Conservation (phyloP, 2,329 filamentous ascomycete species). For the Hypomyces perniciosus region DNA sequence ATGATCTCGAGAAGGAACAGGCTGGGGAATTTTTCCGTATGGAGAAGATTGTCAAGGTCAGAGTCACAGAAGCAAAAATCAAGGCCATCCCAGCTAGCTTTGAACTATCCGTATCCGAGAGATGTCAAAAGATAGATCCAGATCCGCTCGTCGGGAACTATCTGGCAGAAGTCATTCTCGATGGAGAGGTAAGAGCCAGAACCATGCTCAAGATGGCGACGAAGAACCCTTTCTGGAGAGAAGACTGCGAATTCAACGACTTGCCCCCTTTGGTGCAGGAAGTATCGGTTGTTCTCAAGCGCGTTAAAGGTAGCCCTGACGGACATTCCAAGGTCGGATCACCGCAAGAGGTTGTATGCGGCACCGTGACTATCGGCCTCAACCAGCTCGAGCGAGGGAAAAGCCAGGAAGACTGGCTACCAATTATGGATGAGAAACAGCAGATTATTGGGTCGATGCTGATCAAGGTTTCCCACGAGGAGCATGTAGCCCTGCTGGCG, state of each 20-base stretch:
- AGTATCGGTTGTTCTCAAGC: constrained; percentile 66
- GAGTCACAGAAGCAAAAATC: constrained; percentile 58
- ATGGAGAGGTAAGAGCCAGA: constrained; percentile 71
- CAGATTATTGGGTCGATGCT: constrained; percentile 77
- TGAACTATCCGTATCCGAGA: constrained; percentile 20
- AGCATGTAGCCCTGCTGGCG: constrained; percentile 81
- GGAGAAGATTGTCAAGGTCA: constrained; percentile 53
- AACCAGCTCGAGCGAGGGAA: constrained; percentile 71
- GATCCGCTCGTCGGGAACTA: constrained; percentile 60
- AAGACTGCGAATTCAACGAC: constrained; percentile 72
- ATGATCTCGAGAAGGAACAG: constrained; percentile 33
- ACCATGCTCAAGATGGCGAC: constrained; percentile 67
- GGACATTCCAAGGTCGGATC: constrained; percentile 34
- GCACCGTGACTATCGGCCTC: constrained; percentile 75
- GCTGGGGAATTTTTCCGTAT: constrained; percentile 52
- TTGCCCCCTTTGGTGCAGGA: constrained; percentile 63
- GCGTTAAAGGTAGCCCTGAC: constrained; percentile 47
- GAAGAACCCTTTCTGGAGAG: constrained; percentile 74
- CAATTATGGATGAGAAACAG: constrained; percentile 68
- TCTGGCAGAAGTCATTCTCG: constrained; percentile 71
- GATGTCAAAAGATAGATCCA: constrained; percentile 19
- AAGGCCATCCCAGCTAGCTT: constrained; percentile 30
- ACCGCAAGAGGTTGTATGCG: constrained; percentile 50
- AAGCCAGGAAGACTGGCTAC: constrained; percentile 84
- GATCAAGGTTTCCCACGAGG: constrained; percentile 76